Evolutionary conservation across 805 yeast genomes (phyloP).

Genomic region (Metschnikowia drakensbergensis): DNA sequence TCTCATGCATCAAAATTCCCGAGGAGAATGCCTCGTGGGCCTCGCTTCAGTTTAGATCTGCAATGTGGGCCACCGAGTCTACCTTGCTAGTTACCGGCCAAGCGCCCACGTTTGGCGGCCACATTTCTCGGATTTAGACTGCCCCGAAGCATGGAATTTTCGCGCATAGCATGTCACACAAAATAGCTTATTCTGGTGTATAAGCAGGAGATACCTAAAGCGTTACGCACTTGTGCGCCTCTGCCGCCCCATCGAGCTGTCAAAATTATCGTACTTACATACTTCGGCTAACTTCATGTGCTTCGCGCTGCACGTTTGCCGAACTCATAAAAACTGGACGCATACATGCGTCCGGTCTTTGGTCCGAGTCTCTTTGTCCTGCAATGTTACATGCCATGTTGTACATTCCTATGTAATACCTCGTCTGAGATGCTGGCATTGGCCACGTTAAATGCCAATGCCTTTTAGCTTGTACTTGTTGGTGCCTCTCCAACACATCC

Average conservation of each 20-base stretch:
- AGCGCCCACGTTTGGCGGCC: not conserved
- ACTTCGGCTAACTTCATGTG: not conserved
- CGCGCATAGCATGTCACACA: not conserved
- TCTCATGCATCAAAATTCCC: too few relatives aligned
- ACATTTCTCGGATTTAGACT: constrained; percentile 1
- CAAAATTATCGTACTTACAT: not conserved
- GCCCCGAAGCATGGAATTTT: constrained; percentile 1
- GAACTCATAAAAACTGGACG: not conserved
- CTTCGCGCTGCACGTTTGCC: not conserved
- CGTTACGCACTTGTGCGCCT: not conserved
- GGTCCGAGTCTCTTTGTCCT: not conserved
- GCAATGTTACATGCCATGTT: not conserved
- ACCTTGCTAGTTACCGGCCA: not conserved
- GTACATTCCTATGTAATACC: not conserved
- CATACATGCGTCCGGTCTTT: not conserved
- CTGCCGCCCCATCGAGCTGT: not conserved
- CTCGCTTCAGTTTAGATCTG: too few relatives aligned
- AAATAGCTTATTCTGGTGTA: not conserved
- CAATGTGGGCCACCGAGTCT: too few relatives aligned
- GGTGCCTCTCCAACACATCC: not conserved
- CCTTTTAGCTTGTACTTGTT: not conserved
- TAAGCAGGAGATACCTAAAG: not conserved
- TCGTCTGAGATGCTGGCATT: not conserved
- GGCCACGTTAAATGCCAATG: not conserved
- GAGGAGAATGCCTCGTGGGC: too few relatives aligned